phyloP scores from a whole-genome alignment of 495 filamentous ascomycete genomes.

The Letharia lupina region DNA sequence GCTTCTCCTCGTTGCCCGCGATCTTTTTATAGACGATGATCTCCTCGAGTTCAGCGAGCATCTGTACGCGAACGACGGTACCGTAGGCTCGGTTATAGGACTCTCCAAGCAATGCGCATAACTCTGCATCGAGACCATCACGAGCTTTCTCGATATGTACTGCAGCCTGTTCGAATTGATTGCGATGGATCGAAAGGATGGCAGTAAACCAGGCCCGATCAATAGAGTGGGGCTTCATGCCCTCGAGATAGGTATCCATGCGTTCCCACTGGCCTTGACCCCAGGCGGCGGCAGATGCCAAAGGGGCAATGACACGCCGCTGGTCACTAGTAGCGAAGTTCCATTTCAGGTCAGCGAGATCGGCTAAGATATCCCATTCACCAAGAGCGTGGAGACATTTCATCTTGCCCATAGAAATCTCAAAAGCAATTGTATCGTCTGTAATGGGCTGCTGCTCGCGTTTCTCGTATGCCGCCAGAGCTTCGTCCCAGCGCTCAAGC shows the following conservation, averaged over 20 bases:
- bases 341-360: conserved; percentile 88
- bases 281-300: conserved; percentile 97
- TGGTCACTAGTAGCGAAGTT: conserved; percentile 74
- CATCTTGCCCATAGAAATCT: conserved; percentile 99
- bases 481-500: conserved; percentile 95
- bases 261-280: conserved; percentile 92
- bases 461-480: conserved; percentile 80
- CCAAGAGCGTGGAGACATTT: conserved; percentile 93
- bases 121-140: conserved; percentile 87
- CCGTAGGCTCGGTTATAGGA: conserved; percentile 95
- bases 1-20: conserved; percentile 65
- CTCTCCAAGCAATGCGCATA: conserved; percentile 89
- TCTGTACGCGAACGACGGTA: conserved; percentile 92
- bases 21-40: conserved; percentile 96
- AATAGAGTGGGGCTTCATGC: conserved; percentile 87
- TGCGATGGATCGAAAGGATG: conserved; percentile 85
- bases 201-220: conserved; percentile 97
- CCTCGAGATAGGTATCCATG: conserved; percentile 91
- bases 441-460: conserved; percentile 42
- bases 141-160: conserved; percentile 82
- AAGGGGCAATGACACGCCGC: conserved; percentile 76
- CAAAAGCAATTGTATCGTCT: conserved; percentile 67
- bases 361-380: conserved; percentile 89
- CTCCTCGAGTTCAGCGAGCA: conserved; percentile 97
- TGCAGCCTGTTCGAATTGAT: conserved; percentile 83